These are phyloP conservation scores for Paramecium caudatum DNA, from an alignment of 73 alveolate species.

Conservation along the genomic window DNA sequence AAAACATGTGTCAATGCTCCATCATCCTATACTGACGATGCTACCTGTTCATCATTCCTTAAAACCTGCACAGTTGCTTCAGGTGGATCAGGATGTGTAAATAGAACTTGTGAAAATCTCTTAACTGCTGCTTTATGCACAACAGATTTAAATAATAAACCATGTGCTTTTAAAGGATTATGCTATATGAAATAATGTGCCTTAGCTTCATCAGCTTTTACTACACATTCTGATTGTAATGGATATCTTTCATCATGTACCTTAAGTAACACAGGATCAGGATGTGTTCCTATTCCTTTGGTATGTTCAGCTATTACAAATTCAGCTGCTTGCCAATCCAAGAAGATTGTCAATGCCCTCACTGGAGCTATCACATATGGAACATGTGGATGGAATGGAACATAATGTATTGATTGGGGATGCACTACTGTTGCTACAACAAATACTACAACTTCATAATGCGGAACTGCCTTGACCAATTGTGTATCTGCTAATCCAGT, in stretches of 20 bases:
- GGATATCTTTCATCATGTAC: neutral
- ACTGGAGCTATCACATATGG: too few relatives aligned
- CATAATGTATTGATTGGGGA: neutral
- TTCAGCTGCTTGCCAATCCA: neutral
- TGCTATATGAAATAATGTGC: neutral
- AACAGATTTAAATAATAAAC: conserved; percentile 14
- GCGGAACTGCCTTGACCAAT: neutral
- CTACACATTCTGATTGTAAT: neutral
- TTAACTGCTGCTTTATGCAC: neutral
- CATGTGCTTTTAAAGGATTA: neutral
- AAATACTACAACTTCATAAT: neutral
- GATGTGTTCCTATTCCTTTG: neutral
- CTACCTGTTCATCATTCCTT: neutral
- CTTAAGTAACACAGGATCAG: neutral
- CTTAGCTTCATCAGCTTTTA: neutral
- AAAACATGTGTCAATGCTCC: conserved; percentile 13
- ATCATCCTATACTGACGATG: neutral
- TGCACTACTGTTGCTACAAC: conserved; percentile 18
- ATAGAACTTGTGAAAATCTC: conserved; percentile 22
- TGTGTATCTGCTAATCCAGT: conserved; percentile 26
- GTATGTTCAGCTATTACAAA: neutral
- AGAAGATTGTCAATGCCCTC: too few relatives aligned
- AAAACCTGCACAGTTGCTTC: neutral
- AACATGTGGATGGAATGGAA: conserved; percentile 52
- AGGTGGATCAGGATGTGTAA: neutral